Evolutionary conservation across 768 basidiomycete genomes (phyloP), one percentile per base, ranked within the genome.

Genomic region (Tulasnella sp.): DNA sequence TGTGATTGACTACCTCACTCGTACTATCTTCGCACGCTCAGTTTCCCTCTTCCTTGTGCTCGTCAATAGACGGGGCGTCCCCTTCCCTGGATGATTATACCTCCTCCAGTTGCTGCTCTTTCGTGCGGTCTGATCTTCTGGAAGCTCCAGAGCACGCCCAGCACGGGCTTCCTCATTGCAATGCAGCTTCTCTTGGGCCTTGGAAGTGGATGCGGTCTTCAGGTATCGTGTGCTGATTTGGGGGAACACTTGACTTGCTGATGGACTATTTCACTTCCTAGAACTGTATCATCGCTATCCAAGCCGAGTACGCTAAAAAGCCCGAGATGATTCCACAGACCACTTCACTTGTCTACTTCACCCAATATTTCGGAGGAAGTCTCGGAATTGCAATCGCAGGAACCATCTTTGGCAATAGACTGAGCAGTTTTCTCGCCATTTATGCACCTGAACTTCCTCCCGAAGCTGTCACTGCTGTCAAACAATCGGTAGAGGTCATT

Each of bases 141-240:
- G 69, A 70, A 39, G 17, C 59, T 71, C 41, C 71, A 40, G 22
- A 14, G 34, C 5, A 65, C 9, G 26, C 34, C 64, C 17, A 65
- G 64, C 35, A 65, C 35, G 1, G 64, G 64, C 64, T 36, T 65
- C 78, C 74, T 81, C 35, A 75, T 79, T 63, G 81, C 81, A 2
- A 81, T 75, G 76, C 81, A 82, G 75, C 80, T 82, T 74, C 76
- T 83, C n/a, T 73, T 77, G 34, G 82, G 81, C 17, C 75, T 80
- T 59, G 82, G 81, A 26, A 75, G 81, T 63, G 82, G 82, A 7
- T 72, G 77, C 6, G 69, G 75, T 22, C 77, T 81, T 75, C 81
- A 80, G 71, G 71, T 47, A 34, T 29, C 8, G 26, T 29, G 7
- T n/a, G n/a, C n/a, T n/a, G n/a, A n/a, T 47, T 47, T 47, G n/a